Evolutionary conservation across 805 yeast species (phyloP).

Genomic region (Maudiozyma serrabonitensis): DNA sequence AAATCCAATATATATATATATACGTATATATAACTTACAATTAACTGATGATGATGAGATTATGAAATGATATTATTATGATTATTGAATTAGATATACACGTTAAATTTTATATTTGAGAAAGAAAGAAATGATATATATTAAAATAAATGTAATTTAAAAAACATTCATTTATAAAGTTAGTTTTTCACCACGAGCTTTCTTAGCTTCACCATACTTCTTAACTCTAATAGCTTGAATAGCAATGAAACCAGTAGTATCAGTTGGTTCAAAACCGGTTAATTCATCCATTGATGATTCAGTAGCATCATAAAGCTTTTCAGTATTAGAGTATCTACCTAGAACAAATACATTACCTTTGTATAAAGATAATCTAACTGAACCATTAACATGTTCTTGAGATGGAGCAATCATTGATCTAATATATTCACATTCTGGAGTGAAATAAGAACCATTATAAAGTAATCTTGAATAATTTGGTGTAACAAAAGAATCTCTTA

Average conservation of each 20-base stretch:
- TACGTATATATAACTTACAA: too few relatives aligned
- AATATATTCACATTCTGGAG: conserved; percentile 96
- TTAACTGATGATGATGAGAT: too few relatives aligned
- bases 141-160: not conserved
- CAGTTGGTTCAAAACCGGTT: conserved; percentile 95
- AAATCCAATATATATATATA: too few relatives aligned
- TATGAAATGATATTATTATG: too few relatives aligned
- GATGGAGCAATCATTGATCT: conserved; percentile 92
- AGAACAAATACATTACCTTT: conserved; percentile 78
- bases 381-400: conserved; percentile 91
- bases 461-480: conserved; percentile 81
- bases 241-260: conserved; percentile 93
- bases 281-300: conserved; percentile 99
- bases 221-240: conserved; percentile 97
- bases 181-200: conserved; percentile 54
- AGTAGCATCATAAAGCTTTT: conserved; percentile 93
- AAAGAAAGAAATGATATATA: not conserved
- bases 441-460: conserved; percentile 95
- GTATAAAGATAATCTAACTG: conserved; percentile 86
- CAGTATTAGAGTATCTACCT: conserved; percentile 93
- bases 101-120: not conserved
- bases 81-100: not conserved
- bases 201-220: conserved; percentile 93
- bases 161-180: conserved; percentile 23
- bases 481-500: conserved; percentile 94